phyloP scores from a whole-genome alignment of 2,329 filamentous ascomycete genomes.

The Fusarium sp. region DNA sequence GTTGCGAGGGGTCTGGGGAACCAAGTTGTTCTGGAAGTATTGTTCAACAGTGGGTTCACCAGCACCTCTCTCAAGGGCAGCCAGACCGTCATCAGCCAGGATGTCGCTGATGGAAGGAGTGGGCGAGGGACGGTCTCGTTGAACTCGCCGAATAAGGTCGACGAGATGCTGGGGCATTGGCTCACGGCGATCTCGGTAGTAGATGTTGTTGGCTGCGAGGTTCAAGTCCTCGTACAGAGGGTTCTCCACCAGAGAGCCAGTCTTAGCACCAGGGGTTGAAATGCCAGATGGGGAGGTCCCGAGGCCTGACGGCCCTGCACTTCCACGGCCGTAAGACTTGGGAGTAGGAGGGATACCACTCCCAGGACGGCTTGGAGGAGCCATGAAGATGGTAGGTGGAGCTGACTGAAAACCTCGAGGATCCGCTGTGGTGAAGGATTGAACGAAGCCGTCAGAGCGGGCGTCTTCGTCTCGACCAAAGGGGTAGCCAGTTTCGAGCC shows the following conservation, averaged over 20 bases:
- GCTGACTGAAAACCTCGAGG: neutral
- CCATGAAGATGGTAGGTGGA: neutral
- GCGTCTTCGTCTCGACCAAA: neutral
- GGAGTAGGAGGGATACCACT: neutral
- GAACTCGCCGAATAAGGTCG: neutral
- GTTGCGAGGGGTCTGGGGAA: neutral
- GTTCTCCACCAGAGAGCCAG: neutral
- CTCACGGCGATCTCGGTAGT: neutral
- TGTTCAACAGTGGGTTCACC: neutral
- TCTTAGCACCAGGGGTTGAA: neutral
- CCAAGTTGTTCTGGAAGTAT: neutral
- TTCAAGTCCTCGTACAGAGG: neutral
- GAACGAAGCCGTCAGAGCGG: neutral
- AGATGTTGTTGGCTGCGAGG: slow-evolving; percentile 1
- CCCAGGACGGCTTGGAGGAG: neutral
- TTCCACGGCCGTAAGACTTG: neutral
- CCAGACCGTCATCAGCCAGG: neutral
- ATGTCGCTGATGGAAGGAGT: neutral
- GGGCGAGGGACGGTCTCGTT: slow-evolving; percentile 1
- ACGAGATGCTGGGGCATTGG: neutral
- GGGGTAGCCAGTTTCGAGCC: slow-evolving; percentile 18
- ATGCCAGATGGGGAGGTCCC: neutral
- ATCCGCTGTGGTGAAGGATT: neutral
- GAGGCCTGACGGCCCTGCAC: neutral
- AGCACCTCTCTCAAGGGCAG: neutral